These are phyloP conservation scores for Begonia loranthoides DNA, from an alignment of 306 rosid species.

Conservation along the genomic window DNA sequence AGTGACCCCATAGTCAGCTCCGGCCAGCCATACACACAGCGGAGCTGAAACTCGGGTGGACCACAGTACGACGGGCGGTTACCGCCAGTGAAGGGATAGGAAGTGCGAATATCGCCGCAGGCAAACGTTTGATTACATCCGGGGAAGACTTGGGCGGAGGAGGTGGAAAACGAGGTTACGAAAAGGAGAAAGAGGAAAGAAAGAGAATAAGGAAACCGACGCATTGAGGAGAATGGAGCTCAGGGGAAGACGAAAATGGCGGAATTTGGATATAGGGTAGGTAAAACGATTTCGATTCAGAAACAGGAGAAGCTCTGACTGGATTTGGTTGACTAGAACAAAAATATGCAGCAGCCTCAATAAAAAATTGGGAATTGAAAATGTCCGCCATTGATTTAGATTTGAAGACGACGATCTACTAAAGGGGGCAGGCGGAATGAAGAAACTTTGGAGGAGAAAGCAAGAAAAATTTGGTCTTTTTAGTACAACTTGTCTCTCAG, in stretches of 20 bases:
- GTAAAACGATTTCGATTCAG: no score
- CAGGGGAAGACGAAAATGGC: background rate
- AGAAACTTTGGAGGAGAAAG: no score
- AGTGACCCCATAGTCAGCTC: background rate
- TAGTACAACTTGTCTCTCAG: no score
- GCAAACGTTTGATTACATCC: background rate
- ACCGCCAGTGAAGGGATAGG: background rate
- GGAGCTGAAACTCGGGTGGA: background rate
- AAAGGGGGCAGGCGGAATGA: no score
- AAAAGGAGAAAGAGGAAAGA: background rate
- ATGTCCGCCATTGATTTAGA: no score
- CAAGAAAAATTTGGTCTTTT: no score
- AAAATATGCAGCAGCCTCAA: no score
- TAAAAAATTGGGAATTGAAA: no score
- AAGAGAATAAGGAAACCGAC: background rate
- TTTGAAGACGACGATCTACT: no score
- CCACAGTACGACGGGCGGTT: background rate
- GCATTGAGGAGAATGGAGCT: background rate
- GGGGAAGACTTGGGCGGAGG: background rate
- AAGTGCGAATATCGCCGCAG: background rate
- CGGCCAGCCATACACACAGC: background rate
- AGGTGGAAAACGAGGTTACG: background rate
- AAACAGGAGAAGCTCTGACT: no score
- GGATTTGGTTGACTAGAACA: no score
- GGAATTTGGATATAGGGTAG: background rate